Evolutionary conservation across 2,329 filamentous ascomycete genomes (phyloP).

Genomic region (Aspergillus brunneoviolaceus): DNA sequence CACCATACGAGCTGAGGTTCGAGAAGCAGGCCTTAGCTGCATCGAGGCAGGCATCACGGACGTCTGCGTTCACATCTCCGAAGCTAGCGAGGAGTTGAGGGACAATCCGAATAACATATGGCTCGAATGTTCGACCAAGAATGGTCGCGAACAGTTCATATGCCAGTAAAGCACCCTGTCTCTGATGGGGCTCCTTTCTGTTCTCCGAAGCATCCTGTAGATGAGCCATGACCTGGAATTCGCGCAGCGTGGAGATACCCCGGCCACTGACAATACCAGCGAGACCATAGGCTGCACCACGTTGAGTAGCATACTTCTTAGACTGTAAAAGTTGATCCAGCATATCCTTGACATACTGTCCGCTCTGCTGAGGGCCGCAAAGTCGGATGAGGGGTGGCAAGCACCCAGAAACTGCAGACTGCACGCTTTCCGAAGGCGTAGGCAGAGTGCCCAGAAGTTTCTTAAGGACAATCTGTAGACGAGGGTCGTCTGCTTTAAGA

Average conservation of each 20-base stretch:
- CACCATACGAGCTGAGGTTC: constrained; percentile 89
- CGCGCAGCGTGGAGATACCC: constrained; percentile 76
- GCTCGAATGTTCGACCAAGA: constrained; percentile 86
- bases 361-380: constrained; percentile 68
- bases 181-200: constrained; percentile 85
- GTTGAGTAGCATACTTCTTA: constrained; percentile 88
- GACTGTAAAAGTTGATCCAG: constrained; percentile 78
- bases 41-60: constrained; percentile 88
- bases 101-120: constrained; percentile 93
- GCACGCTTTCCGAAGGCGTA: constrained; percentile 93
- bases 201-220: constrained; percentile 85
- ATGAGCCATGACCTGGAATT: constrained; percentile 80
- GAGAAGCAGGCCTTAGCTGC: constrained; percentile 93
- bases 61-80: constrained; percentile 82
- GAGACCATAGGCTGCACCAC: constrained; percentile 91
- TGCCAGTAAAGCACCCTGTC: constrained; percentile 83
- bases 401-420: constrained; percentile 93
- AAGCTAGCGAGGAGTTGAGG: constrained; percentile 87
- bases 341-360: constrained; percentile 76
- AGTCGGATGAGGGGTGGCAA: constrained; percentile 85
- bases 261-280: constrained; percentile 87
- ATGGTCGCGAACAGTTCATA: constrained; percentile 88
- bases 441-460: constrained; percentile 82
- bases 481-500: constrained; percentile 77
- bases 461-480: constrained; percentile 84